Base-by-base conservation (phyloP, 805 yeast genomes). In the Cephaloascus albidus region DNA sequence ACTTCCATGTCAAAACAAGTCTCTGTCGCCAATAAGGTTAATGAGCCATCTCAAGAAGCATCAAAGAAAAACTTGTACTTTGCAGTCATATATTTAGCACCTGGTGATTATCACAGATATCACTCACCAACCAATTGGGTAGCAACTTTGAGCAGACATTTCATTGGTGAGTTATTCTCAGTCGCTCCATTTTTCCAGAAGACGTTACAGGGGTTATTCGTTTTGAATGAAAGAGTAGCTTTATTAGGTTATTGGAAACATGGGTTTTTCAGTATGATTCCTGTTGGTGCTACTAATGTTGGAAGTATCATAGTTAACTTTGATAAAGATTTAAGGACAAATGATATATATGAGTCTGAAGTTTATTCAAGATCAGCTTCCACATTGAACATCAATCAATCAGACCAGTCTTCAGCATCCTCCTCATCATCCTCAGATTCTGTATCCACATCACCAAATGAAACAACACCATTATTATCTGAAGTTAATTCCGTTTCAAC, bases 211-310 rank as follows among this genome's bases (percentile, higher is more conserved):
- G 90, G 93, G 32, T 72, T 93, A 46, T 93, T 93, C 57, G 85
- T 90, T 3, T 65, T 93, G 49, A 93, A 93, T 57, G 99, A 93
- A 62, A 74, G 99, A 50, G 98, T 93, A 3, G 95, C 98, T 0
- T 63, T 93, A 37, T 71, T 93, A 41, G 99, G 99, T 1, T 80
- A 86, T 52, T 93, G 98, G 98, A 85, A 84, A 55, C 74, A 93
- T 57, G 99, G 99, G 0, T 93, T 93, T 52, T 93, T 93, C 65
- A 82, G 94, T 47, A 93, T 93, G 99, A 90, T 96, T 1, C 97
- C 99, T 0, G 98, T 93, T 10, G 99, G 99, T 12, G 99, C 99
- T 18, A 93, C 98, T 2, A 93, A 93, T 61, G 99, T 93, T 23
- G 99, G 99, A 4, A 83, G 95, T 51, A 93, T 93, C 47, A 80